A percentile compares a stretch with the other conserved stretches of the same genome.
These are phyloP conservation scores for Stagonosporopsis tanaceti DNA, from an alignment of 2,329 filamentous ascomycete genomes.

Conservation along the genomic window DNA sequence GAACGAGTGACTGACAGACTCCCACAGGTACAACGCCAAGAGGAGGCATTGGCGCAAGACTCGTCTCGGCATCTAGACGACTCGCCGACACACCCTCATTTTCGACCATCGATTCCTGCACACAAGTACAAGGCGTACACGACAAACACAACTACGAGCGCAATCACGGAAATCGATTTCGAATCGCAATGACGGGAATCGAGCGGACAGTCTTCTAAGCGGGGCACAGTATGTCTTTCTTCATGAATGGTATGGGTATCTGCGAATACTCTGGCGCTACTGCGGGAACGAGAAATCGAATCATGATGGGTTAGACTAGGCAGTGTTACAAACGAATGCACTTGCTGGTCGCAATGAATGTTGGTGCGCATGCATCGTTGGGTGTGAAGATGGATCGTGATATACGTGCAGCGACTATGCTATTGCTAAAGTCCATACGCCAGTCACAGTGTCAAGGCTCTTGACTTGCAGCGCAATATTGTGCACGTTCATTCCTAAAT, in stretches of 20 bases:
- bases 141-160: conserved; percentile 37
- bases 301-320: conserved; percentile 49
- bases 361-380: conserved; percentile 11
- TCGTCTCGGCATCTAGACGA: conserved; percentile 93
- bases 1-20: conserved; percentile 21
- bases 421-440: not conserved
- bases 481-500: not conserved
- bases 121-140: conserved; percentile 21
- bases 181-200: conserved; percentile 33
- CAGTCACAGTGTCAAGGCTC: not conserved
- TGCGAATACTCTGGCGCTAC: conserved; percentile 46
- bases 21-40: conserved; percentile 97
- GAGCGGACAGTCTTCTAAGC: conserved; percentile 33
- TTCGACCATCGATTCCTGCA: conserved; percentile 43
- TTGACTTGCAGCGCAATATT: not conserved
- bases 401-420: not conserved
- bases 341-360: conserved; percentile 44
- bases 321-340: conserved; percentile 45
- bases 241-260: conserved; percentile 24
- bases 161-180: conserved; percentile 42
- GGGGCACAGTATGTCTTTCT: conserved; percentile 27
- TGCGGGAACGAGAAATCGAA: conserved; percentile 45
- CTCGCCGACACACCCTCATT: conserved; percentile 54
- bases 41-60: conserved; percentile 99
- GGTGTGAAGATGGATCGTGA: conserved; percentile 16